Conservation (phyloP, 1,284 basidiomycete species). For the Phylloboletellus chloephorus region DNA sequence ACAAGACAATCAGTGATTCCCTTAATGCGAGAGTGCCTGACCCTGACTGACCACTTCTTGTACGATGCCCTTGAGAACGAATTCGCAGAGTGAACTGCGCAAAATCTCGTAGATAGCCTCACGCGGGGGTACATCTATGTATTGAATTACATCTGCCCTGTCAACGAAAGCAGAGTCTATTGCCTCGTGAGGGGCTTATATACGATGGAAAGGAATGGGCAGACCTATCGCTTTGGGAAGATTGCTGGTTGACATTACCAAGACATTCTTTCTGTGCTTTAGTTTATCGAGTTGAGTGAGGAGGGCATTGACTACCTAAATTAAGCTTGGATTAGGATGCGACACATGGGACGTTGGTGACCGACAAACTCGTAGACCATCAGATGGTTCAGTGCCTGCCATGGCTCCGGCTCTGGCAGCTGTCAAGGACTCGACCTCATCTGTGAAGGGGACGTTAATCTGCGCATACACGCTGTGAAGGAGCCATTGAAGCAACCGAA, state of each 20-base stretch:
- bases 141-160: constrained; percentile 95
- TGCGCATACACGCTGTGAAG: constrained; percentile 5
- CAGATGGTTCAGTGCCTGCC: constrained; percentile 90
- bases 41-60: constrained; percentile 43
- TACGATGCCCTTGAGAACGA: constrained; percentile 73
- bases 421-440: constrained; percentile 96
- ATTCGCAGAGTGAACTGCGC: constrained; percentile 76
- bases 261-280: constrained; percentile 86
- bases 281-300: constrained; percentile 96
- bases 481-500: constrained; percentile 29
- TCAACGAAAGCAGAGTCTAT: constrained; percentile 93
- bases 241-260: constrained; percentile 97
- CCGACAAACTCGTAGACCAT: constrained; percentile 77
- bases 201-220: constrained; percentile 15
- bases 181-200: constrained; percentile 6
- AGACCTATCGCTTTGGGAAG: constrained; percentile 89
- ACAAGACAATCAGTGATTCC: constrained; percentile 12
- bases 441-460: constrained; percentile 37
- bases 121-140: constrained; percentile 83
- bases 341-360: not conserved
- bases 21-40: not conserved
- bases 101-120: constrained; percentile 94
- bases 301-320: constrained; percentile 93
- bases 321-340: not conserved
- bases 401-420: constrained; percentile 92